Evolutionary conservation across 352 stramenopile genomes (phyloP), one percentile per base, ranked within the genome.

Genomic region (Phytophthora capsici): DNA sequence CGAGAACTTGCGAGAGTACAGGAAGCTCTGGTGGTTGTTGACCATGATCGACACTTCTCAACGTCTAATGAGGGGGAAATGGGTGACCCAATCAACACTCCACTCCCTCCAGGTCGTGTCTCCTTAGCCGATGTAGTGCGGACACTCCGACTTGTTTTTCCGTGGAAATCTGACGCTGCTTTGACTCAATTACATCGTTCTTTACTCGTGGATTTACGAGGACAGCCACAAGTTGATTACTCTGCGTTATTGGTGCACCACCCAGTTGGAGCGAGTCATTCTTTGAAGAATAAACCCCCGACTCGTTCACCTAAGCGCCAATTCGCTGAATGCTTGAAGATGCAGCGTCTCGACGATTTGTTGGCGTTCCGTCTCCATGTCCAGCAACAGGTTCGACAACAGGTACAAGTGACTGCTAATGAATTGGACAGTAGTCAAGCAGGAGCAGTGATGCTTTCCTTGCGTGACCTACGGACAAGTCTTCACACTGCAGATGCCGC

Each of bases 321-420:
- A 36, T 79, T 82, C 34, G 48, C 45, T 40, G 78, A 90, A 53
- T 86, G 77, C 26, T 57, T 89, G 0, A 77, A 70, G 2, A 64
- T 74, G 30, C 83, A 90, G 57, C 80, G 85, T 53, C 69, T 91
- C 17, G 83, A 91, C 19, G 83, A 91, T 45, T 45, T 89, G 16
- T 51, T 90, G n/a, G 56, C 40, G 0, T 91, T 86, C 28, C 77
- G 79, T 0, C 61, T 43, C 1, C 76, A 85, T 22, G 17, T 90
- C 4, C 72, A 90, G 38, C 46, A 36, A 1, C 53, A 75, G 16
- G 71, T 89, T 17, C 55, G 71, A 45, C 45, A 51, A 4, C 51
- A 63, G n/a, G 36, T 83, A 5, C 46, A 40, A n/a, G 17, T 49
- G 6, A 45, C 34, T 45, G 28, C 17, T 0, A 40, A 10, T 3